Base-by-base conservation (phyloP, 108 stramenopile genomes). In the Conticribra guillardii region DNA sequence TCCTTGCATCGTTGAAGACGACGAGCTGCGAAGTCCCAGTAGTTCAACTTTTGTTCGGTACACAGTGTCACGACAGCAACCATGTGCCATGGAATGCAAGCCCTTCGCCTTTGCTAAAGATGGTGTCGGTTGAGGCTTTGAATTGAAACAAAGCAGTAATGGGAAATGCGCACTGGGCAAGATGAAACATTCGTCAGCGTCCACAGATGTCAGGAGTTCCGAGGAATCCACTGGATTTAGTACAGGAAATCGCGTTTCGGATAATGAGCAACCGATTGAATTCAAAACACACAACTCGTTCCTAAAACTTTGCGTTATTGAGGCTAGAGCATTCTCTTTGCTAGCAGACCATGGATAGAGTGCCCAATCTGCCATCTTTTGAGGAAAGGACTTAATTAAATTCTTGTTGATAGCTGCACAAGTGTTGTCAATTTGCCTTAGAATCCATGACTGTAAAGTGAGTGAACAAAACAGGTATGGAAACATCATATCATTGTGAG, bases 131-230 rank as follows among this genome's bases (percentile, higher is more conserved):
- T 31, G 51, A 44, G 73, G n/a, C n/a, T n/a, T n/a, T n/a, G n/a
- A 84, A 55, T 94, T 79, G 70, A 94, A 89, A 51, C 88, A 92
- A 8, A 95, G 76, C 23, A 95, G 72, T 18, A 95, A 29, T 2
- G 94, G 91, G 69, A 90, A 92, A 66, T 95, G 94, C 9, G 94
- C 91, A 65, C 90, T 92, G 3, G 94, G 94, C 22, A 95, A 72
- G 31, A 95, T 88, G 64, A 86, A 92, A 60, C 90, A 89, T 60
- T 86, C 90, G 34, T 88, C 72, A 18, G 77, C 53, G 64, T 89
- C 87, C 17, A 92, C 74, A 3, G 82, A 73, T 18, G 80, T 57
- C 16, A 91, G 54, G 18, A 84, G 46, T 66, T 91, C 86, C 5
- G 65, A 47, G 1, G 89, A 73, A 54, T 91, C 84, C 2, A 95